A percentile compares a stretch with the other conserved stretches of the same genome.
These are phyloP conservation scores for Boletus barrowsii DNA, from an alignment of 768 basidiomycete genomes.

Conservation along the genomic window DNA sequence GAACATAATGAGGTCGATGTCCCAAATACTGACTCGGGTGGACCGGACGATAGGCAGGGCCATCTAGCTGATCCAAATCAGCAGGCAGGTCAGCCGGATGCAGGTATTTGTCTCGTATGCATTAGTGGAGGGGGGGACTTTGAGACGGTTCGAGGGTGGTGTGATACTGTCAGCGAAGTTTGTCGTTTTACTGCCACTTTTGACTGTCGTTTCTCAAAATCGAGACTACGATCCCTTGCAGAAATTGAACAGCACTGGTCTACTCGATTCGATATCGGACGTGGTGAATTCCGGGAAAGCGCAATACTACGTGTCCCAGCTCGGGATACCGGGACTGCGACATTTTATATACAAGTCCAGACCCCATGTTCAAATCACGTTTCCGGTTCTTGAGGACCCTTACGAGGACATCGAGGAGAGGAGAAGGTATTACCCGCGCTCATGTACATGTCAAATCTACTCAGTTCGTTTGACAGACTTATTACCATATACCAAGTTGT, in stretches of 20 bases:
- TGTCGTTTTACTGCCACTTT: constrained; percentile 6
- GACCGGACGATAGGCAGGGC: constrained; percentile 1
- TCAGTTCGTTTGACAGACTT: constrained; percentile 46
- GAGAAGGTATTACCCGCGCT: constrained; percentile 47
- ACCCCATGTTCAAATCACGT: constrained; percentile 83
- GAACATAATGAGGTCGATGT: constrained; percentile 15
- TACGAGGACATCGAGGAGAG: constrained; percentile 63
- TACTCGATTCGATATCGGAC: constrained; percentile 47
- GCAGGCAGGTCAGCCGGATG: constrained; percentile 22
- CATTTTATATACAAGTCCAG: constrained; percentile 97
- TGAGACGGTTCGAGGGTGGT: constrained; percentile 77
- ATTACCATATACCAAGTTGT: constrained; percentile 84
- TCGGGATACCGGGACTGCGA: constrained; percentile 85
- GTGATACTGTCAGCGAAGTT: constrained; percentile 62
- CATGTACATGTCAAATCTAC: neutral
- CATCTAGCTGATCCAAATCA: constrained; percentile 1
- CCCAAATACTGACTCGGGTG: neutral
- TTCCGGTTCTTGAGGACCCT: constrained; percentile 82
- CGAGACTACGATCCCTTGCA: constrained; percentile 26
- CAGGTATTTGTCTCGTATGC: constrained; percentile 66
- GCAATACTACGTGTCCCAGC: constrained; percentile 65
- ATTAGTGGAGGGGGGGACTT: constrained; percentile 84
- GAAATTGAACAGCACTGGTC: constrained; percentile 65
- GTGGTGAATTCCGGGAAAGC: constrained; percentile 49
- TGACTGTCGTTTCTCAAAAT: neutral